Evolutionary conservation across 2,329 filamentous ascomycete genomes (phyloP).

Genomic region (Xylariaceae sp.): DNA sequence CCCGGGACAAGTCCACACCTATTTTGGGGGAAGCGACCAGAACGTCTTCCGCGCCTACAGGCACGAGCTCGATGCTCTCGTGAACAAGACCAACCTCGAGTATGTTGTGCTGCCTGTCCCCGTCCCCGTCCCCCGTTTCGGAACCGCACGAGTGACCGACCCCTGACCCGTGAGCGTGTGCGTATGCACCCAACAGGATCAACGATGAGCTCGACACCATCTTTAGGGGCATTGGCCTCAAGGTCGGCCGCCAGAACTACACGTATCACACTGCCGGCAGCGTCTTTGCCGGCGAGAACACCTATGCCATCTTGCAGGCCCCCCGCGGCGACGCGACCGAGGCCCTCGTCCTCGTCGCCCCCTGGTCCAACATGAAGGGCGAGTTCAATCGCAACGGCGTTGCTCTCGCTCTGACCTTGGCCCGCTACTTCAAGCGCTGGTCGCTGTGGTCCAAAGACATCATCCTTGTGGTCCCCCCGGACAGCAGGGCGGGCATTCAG

Average conservation of each 20-base stretch:
- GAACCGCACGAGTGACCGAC: not conserved
- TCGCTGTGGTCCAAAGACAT: slow-evolving; percentile 99
- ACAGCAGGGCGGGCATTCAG: slow-evolving; percentile 86
- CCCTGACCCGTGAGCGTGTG: slow-evolving; percentile 8
- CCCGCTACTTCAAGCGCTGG: slow-evolving; percentile 96
- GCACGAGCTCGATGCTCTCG: slow-evolving; percentile 71
- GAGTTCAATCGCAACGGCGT: slow-evolving; percentile 84
- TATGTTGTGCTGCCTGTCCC: slow-evolving; percentile 32
- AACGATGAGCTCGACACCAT: slow-evolving; percentile 74
- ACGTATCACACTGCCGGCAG: slow-evolving; percentile 77
- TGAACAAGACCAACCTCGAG: slow-evolving; percentile 52
- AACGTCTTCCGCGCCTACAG: slow-evolving; percentile 89
- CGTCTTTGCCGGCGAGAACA: slow-evolving; percentile 76
- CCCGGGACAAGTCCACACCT: slow-evolving; percentile 95
- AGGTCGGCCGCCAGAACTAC: slow-evolving; percentile 85
- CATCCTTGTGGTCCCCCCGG: slow-evolving; percentile 83
- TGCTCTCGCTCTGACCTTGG: slow-evolving; percentile 78
- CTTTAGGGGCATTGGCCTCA: slow-evolving; percentile 75
- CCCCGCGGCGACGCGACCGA: slow-evolving; percentile 95
- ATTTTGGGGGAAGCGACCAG: slow-evolving; percentile 95
- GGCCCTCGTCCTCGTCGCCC: slow-evolving; percentile 87
- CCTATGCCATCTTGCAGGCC: slow-evolving; percentile 90
- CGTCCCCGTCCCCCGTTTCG: not conserved
- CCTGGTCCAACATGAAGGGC: slow-evolving; percentile 79
- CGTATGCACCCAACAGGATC: slow-evolving; percentile 39